Base-by-base conservation (phyloP, 441 rosid genomes). In the Brassica balearica region DNA sequence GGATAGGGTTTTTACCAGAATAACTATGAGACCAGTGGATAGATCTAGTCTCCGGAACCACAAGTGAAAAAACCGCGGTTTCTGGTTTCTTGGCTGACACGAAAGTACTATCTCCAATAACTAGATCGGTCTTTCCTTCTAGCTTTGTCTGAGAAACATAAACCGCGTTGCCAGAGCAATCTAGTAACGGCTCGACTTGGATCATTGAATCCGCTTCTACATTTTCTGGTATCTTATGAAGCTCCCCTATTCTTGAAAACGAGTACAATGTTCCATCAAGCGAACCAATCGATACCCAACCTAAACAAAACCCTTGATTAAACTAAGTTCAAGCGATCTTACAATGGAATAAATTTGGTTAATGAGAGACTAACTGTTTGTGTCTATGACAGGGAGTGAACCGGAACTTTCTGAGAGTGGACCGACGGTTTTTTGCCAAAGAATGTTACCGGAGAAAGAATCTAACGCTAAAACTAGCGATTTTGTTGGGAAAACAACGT, bases 261-360 rank as follows among this genome's bases (percentile, higher is more conserved):
- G 89, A 89, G 81, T 95, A 93, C 17, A 95, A 77, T 68, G 84
- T 84, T 56, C 98, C 98, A 74, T 95, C 98, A 76, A 93, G 76
- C 3, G 99, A 93, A 80, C 94, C 94, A 60, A 93, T 77, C 6
- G 99, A 90, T 68, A 91, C 74, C 92, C 92, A 93, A 56, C 94
- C 98, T 38, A 2, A 55, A 68, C 4, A 2, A 15, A 29, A 17
- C 4, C 4, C 36, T 3, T 17, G 8, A 17, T 15, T 15, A 74
- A 34, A 51, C 22, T 56, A 70, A 73, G 29, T 19, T 41, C 9
- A 27, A 62, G 11, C 19, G 27, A 59, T 58, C 62, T 58, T 59
- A 65, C 48, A 65, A 8, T 58, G 68, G 0, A 5, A 20, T 23
- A 72, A 7, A 17, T 29, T 72, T 11, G 53, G 58, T 27, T 0